Evolutionary conservation across 257 asterid genomes (phyloP), one percentile per base, ranked within the genome.

Genomic region (Petunia secreta): DNA sequence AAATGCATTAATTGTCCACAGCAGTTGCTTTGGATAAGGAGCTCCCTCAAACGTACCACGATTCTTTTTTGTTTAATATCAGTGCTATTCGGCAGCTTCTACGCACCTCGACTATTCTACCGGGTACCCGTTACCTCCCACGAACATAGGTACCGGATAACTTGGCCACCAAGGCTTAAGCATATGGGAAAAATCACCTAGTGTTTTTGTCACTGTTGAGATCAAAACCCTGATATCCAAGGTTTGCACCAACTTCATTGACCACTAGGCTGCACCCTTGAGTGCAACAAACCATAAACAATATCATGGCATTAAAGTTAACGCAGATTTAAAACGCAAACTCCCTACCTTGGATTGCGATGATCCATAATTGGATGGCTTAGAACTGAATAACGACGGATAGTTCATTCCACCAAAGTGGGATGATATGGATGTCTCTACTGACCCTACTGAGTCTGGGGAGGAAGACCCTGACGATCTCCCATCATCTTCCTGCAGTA

Each of bases 401-500:
- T 96, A 96, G 83, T 85, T 96, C 98, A 94, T 89, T 91, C 98
- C 98, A 76, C 98, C 98, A 84, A 94, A 96, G 89, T 91, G 97
- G 58, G 99, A 96, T 78, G 99, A 92, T 85, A 96, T 92, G 74
- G 99, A 96, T 77, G 99, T 92, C 92, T 94, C 99, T 4, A 92
- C 97, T 11, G 99, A 96, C 79, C 98, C 99, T 55, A 80, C 80
- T 43, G 99, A 96, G 78, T 96, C 99, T 4, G 99, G 99, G 66
- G 99, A 96, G 59, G 99, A 96, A 75, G 98, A 92, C 46, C 99
- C 99, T 83, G 92, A 88, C 80, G 98, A 96, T 85, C 99, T 89
- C 36, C 89, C 95, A 92, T 89, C 98, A 80, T 94, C 90, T 84
- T 91, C 98, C 99, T 96, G 92, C 84, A 83, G 80, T 77, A 50